Base-by-base conservation (phyloP, 2,329 filamentous ascomycete species). In the Epichloe amarillans region DNA sequence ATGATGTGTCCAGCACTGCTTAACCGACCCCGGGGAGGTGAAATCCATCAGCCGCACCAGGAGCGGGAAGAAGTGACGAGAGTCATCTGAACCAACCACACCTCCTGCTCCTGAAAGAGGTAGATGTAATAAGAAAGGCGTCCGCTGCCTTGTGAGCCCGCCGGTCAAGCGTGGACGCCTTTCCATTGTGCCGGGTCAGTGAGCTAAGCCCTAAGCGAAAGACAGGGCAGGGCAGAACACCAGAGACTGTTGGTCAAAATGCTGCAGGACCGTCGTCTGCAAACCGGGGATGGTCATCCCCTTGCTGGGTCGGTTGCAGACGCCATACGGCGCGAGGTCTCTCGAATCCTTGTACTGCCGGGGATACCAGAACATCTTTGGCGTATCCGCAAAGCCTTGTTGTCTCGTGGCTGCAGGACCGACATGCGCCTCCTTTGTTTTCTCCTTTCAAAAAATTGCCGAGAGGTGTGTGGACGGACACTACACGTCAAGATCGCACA, bases 391-490 rank as follows among this genome's bases (percentile, higher is more conserved):
- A 35, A 19, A 38, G 47, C 30, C 33, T 26, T 37, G 47, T 49
- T 49, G 47, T 49, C 47, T 39, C 40, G n/a, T 30, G 40, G 47
- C 40, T 44, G 40, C 39, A 49, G 47, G 40, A 30, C n/a, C 17
- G 35, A 37, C 30, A 30, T 23, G 23, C 40, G 23, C 19, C 23
- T 26, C 17, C 30, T 11, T 44, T 43, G 47, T 23, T 44, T 26
- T 26, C 30, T 49, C 40, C 10, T 44, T 15, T 11, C 4, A 17
- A 44, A 23, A 33, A 26, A 1, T 11, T 14, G 42, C 23, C 42
- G 42, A 44, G 23, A 21, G 12, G 12, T 14, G 21, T 44, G 26
- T 1, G 23, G 42, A 30, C 11, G 26, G 26, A 30, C 26, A 1
- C 26, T 3, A 10, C 26, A 30, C 26, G 8, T 30, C 26, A 30